Evolutionary conservation across 1,139 yeast species (phyloP).

Genomic region (Oligophagozyma castellii): DNA sequence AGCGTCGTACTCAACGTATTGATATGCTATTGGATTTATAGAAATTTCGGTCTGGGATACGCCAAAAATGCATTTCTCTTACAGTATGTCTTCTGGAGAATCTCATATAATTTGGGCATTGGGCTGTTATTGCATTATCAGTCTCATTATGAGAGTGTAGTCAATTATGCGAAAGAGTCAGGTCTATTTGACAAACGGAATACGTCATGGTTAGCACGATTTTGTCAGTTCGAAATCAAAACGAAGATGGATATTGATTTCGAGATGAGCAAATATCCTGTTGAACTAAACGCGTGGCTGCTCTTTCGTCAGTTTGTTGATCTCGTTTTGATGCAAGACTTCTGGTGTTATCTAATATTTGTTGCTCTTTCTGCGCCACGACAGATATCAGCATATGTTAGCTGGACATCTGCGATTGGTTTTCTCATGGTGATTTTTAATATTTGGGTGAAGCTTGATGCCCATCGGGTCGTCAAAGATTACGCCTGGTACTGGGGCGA

Average conservation of each 20-base stretch:
- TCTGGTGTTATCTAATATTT: conserved; percentile 59
- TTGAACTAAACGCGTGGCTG: conserved; percentile 77
- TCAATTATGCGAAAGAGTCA: conserved; percentile 37
- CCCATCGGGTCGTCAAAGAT: conserved; percentile 80
- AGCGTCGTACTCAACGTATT: conserved; percentile 38
- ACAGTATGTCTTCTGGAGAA: conserved; percentile 64
- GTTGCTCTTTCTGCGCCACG: conserved; percentile 45
- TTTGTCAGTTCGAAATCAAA: conserved; percentile 36
- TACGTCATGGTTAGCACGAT: conserved; percentile 28
- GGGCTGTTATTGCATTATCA: conserved; percentile 60
- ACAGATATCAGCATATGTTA: conserved; percentile 8
- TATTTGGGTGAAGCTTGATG: conserved; percentile 79
- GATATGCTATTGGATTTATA: conserved; percentile 31
- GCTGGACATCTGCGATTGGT: conserved; percentile 31
- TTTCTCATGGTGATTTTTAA: conserved; percentile 48
- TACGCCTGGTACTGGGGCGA: conserved; percentile 97
- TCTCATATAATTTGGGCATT: conserved; percentile 66
- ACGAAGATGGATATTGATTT: conserved; percentile 49
- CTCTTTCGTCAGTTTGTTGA: conserved; percentile 71
- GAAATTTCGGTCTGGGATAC: conserved; percentile 10
- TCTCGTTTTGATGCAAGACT: conserved; percentile 75
- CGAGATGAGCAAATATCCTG: conserved; percentile 40
- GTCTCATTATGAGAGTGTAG: conserved; percentile 44
- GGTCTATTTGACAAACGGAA: conserved; percentile 33
- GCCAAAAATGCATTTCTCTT: conserved; percentile 24